Conservation (phyloP, 495 filamentous ascomycete genomes). For the Apodospora peruviana region DNA sequence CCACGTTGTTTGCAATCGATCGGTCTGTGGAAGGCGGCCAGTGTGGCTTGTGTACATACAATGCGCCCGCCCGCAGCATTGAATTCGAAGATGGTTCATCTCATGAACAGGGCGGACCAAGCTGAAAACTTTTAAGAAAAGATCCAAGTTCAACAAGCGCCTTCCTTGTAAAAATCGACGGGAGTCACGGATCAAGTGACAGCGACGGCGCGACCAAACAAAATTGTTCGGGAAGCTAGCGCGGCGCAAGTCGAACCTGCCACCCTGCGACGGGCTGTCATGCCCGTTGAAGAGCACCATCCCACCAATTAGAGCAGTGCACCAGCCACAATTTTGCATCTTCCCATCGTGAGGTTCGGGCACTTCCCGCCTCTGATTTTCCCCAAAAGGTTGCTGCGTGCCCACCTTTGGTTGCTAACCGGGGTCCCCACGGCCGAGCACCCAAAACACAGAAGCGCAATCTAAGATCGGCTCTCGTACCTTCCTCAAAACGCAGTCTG, state of each 20-base stretch:
- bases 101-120: no score
- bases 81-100: background rate
- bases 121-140: background rate
- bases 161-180: background rate
- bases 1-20: background rate
- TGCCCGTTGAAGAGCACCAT: background rate
- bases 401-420: slow-evolving; percentile 2
- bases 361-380: slow-evolving; percentile 19
- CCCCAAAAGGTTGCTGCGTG: slow-evolving; percentile 9
- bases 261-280: slow-evolving; percentile 1
- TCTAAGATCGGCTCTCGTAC: slow-evolving; percentile 21
- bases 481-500: slow-evolving; percentile 19
- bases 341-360: slow-evolving; percentile 14
- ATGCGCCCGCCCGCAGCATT: background rate
- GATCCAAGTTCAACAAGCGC: background rate
- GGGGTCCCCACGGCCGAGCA: slow-evolving; percentile 11
- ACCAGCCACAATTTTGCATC: slow-evolving; percentile 15
- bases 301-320: slow-evolving; percentile 12
- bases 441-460: slow-evolving; percentile 20
- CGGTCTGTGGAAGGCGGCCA: background rate
- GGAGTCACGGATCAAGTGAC: background rate
- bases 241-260: slow-evolving; percentile 3
- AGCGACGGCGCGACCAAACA: background rate
- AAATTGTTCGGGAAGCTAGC: background rate
- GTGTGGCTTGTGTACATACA: slow-evolving; percentile 5